Base-by-base conservation (phyloP, 2,329 filamentous ascomycete species). In the Stagonosporopsis vannaccii region DNA sequence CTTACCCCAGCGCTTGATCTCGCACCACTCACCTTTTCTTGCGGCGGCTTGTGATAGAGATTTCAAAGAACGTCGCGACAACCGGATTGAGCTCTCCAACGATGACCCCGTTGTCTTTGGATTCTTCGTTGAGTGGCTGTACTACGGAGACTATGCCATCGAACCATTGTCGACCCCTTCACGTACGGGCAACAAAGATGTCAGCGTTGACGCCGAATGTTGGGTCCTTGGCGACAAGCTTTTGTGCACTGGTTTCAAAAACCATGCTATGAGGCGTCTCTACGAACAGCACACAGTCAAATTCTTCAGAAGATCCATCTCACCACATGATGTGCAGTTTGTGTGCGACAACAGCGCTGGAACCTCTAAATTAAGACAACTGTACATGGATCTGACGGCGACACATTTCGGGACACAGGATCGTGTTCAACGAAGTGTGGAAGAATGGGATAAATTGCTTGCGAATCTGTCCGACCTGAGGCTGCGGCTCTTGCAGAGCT, bases 261-360 rank as follows among this genome's bases (percentile, higher is more conserved):
- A 56, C 28, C 46, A 61, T n/a, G 61, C 61, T 9, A 61, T 63
- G 56, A 32, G 33, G 20, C 50, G 45, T 33, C 43, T 63, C 5
- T 47, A 59, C 13, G 19, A 23, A 11, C 46, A 51, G 17, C 41
- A 59, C 17, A 20, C 46, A 40, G 35, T 9, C 44, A 36, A 22
- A 65, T 25, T 63, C 58, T 40, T 59, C 55, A 26, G 79, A 81
- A n/a, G 47, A 22, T n/a, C 56, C n/a, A 35, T 63, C 7, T 28
- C 51, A 7, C 41, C 54, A 8, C 8, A 40, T 33, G 41, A 63
- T 28, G 49, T 62, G 9, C 15, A 44, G n/a, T 59, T 54, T 15
- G 48, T 37, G 6, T 59, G 45, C 15, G 28, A 47, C 9, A 39
- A 62, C 43, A 64, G 44, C 23, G 46, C 30, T 17, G 5, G 15